Evolutionary conservation across 768 basidiomycete species (phyloP).

Genomic region (Boletus pseudopeckii): DNA sequence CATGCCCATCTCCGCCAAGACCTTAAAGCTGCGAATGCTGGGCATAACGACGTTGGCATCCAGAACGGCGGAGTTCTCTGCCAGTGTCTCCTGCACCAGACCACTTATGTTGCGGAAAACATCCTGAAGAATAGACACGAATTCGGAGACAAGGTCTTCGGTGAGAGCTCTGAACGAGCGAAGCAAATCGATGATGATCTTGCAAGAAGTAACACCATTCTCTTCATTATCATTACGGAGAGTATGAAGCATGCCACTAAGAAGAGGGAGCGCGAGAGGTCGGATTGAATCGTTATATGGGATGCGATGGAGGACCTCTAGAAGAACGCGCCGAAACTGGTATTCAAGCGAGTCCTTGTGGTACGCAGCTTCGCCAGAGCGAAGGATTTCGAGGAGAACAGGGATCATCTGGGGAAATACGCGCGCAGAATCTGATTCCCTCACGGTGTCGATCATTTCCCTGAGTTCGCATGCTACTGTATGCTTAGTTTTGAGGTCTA

Average conservation of each 20-base stretch:
- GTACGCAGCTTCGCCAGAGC: slow-evolving; percentile 62
- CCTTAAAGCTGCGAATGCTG: slow-evolving; percentile 86
- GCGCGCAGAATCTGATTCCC: slow-evolving; percentile 69
- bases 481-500: slow-evolving; percentile 72
- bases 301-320: slow-evolving; percentile 88
- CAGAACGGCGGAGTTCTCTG: slow-evolving; percentile 54
- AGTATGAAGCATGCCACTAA: slow-evolving; percentile 77
- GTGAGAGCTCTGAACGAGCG: slow-evolving; percentile 70
- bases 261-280: slow-evolving; percentile 61
- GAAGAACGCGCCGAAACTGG: slow-evolving; percentile 79
- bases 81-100: slow-evolving; percentile 72
- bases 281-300: slow-evolving; percentile 79
- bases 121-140: slow-evolving; percentile 77
- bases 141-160: slow-evolving; percentile 73
- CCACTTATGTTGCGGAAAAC: slow-evolving; percentile 70
- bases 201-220: slow-evolving; percentile 86
- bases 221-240: slow-evolving; percentile 94
- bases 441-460: slow-evolving; percentile 75
- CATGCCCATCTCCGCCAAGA: slow-evolving; percentile 90
- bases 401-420: slow-evolving; percentile 72
- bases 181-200: slow-evolving; percentile 85
- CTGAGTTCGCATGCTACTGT: slow-evolving; percentile 72
- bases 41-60: slow-evolving; percentile 61
- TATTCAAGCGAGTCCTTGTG: slow-evolving; percentile 69
- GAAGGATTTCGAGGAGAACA: slow-evolving; percentile 67